A percentile compares a stretch with the other conserved stretches of the same genome.
Evolutionary conservation across 2,329 filamentous ascomycete genomes (phyloP).

Genomic region (Alternaria metachromatica): DNA sequence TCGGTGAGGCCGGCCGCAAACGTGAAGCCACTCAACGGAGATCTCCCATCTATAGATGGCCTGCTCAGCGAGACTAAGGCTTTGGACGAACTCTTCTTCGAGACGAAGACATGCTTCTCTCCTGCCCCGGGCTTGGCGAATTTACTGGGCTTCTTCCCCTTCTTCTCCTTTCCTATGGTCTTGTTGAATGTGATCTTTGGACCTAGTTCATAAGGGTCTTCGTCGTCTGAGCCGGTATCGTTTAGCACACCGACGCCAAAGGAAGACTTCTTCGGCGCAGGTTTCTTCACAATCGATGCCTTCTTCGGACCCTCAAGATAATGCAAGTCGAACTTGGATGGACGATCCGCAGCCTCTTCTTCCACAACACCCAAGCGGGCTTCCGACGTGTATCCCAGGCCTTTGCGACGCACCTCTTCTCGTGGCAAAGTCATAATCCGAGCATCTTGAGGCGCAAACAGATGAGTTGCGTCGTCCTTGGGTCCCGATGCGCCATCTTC

Average conservation of each 20-base stretch:
- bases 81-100: constrained; percentile 64
- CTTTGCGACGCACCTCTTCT: constrained; percentile 71
- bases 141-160: constrained; percentile 62
- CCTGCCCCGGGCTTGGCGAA: constrained; percentile 69
- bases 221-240: constrained; percentile 92
- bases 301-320: constrained; percentile 33
- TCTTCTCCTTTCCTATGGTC: constrained; percentile 81
- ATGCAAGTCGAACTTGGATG: constrained; percentile 24
- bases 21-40: constrained; percentile 81
- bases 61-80: constrained; percentile 56
- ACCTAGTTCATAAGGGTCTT: constrained; percentile 91
- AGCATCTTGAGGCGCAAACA: constrained; percentile 86
- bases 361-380: constrained; percentile 54
- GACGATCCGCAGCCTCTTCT: constrained; percentile 26
- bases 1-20: constrained; percentile 62
- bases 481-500: constrained; percentile 56
- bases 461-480: constrained; percentile 58
- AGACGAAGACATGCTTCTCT: constrained; percentile 76
- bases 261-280: constrained; percentile 67
- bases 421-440: constrained; percentile 69
- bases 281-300: constrained; percentile 40
- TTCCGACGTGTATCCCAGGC: constrained; percentile 71
- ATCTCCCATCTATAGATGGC: constrained; percentile 82
- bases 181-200: constrained; percentile 89
- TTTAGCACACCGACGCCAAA: constrained; percentile 91